Evolutionary conservation across 108 stramenopile genomes (phyloP).

Genomic region (Nannochloropsis granulata): DNA sequence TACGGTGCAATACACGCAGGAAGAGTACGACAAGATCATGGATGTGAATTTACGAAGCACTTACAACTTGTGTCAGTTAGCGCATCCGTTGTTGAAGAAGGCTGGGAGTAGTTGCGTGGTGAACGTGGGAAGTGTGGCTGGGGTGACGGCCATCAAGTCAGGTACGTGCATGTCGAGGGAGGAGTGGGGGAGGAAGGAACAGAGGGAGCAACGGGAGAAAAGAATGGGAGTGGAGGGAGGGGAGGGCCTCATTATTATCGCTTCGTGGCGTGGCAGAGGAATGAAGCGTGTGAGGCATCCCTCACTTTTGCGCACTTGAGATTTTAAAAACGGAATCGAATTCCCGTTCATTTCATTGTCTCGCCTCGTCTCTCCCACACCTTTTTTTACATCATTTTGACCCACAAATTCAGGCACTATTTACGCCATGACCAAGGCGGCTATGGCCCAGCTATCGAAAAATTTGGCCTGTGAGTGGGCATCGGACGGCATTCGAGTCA

Average conservation of each 20-base stretch:
- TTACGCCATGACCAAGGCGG: constrained; percentile 83
- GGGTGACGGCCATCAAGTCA: constrained; percentile 65
- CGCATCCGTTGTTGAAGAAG: constrained; percentile 27
- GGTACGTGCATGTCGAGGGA: constrained; percentile 22
- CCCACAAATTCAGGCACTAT: constrained; percentile 18
- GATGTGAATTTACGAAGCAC: constrained; percentile 63
- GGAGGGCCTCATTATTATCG: too few species aligned
- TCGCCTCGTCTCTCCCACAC: too few species aligned
- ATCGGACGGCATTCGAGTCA: constrained; percentile 50
- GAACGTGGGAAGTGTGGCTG: constrained; percentile 82
- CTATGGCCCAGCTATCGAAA: constrained; percentile 85
- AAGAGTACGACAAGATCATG: constrained; percentile 63
- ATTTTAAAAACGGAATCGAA: too few species aligned
- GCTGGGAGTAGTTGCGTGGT: constrained; percentile 57
- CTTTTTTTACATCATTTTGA: too few species aligned
- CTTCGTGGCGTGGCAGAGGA: too few species aligned
- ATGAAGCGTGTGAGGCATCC: too few species aligned
- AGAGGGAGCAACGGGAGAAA: too few species aligned
- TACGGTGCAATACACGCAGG: constrained; percentile 60
- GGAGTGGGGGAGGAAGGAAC: too few species aligned
- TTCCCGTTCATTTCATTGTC: too few species aligned
- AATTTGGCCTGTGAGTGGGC: constrained; percentile 86
- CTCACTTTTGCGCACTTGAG: too few species aligned
- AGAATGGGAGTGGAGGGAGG: too few species aligned
- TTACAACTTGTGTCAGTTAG: constrained; percentile 34